phyloP scores from a whole-genome alignment of 306 rosid genomes.

The Canavalia gladiata region DNA sequence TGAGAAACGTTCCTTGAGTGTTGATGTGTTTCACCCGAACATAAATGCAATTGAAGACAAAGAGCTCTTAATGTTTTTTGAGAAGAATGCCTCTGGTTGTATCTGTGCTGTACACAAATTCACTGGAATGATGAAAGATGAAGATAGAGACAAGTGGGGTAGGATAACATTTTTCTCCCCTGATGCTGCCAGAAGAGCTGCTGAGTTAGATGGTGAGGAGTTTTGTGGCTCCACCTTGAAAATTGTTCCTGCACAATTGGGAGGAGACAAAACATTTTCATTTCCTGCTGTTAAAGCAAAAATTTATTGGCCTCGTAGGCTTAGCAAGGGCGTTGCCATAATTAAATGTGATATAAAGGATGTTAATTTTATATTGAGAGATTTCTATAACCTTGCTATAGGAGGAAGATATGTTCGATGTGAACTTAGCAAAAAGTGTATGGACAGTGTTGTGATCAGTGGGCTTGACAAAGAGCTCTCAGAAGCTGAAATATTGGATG shows the following conservation, averaged over 20 bases:
- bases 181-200: conserved; percentile 73
- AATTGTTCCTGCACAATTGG: conserved; percentile 70
- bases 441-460: conserved; percentile 56
- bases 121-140: conserved; percentile 57
- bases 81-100: conserved; percentile 66
- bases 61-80: conserved; percentile 78
- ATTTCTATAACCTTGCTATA: conserved; percentile 65
- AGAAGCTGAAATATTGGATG: conserved; percentile 73
- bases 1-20: conserved; percentile 76
- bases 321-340: conserved; percentile 73
- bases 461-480: conserved; percentile 73
- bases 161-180: conserved; percentile 85
- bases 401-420: conserved; percentile 75
- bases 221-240: conserved; percentile 67
- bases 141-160: conserved; percentile 69
- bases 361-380: conserved; percentile 60
- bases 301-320: conserved; percentile 85
- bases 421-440: conserved; percentile 55
- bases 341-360: conserved; percentile 67
- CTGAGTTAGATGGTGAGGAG: conserved; percentile 60
- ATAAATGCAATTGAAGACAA: conserved; percentile 67
- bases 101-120: conserved; percentile 77
- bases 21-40: conserved; percentile 72
- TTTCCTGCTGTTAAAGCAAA: conserved; percentile 87
- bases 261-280: conserved; percentile 69